Percentiles rank a stretch among this genome's conserved stretches.
phyloP scores from a whole-genome alignment of 352 stramenopile species.

The Globisporangium viniferum region DNA sequence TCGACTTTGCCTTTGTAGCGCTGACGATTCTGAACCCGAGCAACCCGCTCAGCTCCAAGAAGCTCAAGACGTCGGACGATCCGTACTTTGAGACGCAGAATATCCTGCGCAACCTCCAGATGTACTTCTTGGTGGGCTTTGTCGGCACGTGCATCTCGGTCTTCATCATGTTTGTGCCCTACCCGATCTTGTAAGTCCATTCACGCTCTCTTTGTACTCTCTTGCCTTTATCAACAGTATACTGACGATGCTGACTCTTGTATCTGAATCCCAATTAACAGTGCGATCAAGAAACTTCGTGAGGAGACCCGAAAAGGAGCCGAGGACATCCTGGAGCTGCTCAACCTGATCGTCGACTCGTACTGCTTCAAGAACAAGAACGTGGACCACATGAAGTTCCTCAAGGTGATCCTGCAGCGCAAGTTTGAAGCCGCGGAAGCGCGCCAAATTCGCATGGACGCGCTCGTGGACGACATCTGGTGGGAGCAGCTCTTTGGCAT shows the following conservation, averaged over 20 bases:
- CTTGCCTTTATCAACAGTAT: not conserved
- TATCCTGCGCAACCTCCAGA: conserved; percentile 65
- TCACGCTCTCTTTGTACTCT: not conserved
- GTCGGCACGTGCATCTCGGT: conserved; percentile 65
- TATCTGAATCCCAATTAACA: conserved; percentile 10
- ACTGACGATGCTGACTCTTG: not conserved
- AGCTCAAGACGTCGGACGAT: conserved; percentile 48
- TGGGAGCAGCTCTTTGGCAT: conserved; percentile 81
- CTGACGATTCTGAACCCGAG: conserved; percentile 72
- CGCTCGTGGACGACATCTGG: conserved; percentile 66
- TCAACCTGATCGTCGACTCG: conserved; percentile 80
- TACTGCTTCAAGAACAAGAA: conserved; percentile 90
- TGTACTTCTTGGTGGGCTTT: conserved; percentile 77
- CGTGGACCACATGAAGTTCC: conserved; percentile 78
- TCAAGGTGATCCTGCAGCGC: conserved; percentile 63
- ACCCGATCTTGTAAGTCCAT: conserved; percentile 71
- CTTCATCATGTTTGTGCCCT: conserved; percentile 71
- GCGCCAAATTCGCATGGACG: conserved; percentile 54
- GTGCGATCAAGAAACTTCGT: conserved; percentile 54
- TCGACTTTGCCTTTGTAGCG: conserved; percentile 23
- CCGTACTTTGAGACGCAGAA: conserved; percentile 52
- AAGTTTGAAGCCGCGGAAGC: conserved; percentile 59
- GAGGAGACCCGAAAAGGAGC: conserved; percentile 44
- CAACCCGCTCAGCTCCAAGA: conserved; percentile 41
- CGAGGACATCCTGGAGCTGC: conserved; percentile 61